Evolutionary conservation across 805 yeast species (phyloP).

Genomic region (Kluyveromyces lactis): DNA sequence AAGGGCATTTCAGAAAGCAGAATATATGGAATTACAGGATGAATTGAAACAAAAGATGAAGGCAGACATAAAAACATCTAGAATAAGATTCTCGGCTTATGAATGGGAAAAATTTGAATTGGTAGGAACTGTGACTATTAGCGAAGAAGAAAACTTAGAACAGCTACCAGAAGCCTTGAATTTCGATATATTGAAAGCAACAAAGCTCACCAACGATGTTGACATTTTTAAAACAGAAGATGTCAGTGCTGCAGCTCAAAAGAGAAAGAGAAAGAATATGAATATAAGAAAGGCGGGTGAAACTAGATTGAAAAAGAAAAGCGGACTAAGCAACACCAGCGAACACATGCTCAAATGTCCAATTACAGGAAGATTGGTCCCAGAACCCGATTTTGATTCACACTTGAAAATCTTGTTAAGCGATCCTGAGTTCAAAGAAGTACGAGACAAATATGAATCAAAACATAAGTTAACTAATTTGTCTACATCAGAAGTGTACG

Average conservation of each 20-base stretch:
- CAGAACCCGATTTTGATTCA: constrained; percentile 59
- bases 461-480: constrained; percentile 46
- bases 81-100: constrained; percentile 57
- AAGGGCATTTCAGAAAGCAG: constrained; percentile 49
- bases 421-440: constrained; percentile 72
- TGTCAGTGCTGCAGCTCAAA: background rate
- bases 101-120: constrained; percentile 84
- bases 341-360: constrained; percentile 59
- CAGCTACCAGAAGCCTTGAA: constrained; percentile 47
- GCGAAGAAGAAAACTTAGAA: constrained; percentile 48
- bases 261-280: constrained; percentile 37
- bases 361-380: constrained; percentile 60
- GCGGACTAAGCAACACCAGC: constrained; percentile 1
- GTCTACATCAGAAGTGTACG: constrained; percentile 51
- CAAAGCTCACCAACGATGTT: background rate
- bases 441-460: constrained; percentile 47
- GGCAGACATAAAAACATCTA: constrained; percentile 29
- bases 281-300: constrained; percentile 68
- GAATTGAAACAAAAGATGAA: constrained; percentile 31
- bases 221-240: background rate
- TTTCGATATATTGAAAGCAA: constrained; percentile 23
- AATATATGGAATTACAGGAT: constrained; percentile 33
- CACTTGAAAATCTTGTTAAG: constrained; percentile 64
- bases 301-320: constrained; percentile 36
- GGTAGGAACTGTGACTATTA: constrained; percentile 61